Base-by-base conservation (phyloP, 106 monocot genomes). In the Dendrobium officinale region DNA sequence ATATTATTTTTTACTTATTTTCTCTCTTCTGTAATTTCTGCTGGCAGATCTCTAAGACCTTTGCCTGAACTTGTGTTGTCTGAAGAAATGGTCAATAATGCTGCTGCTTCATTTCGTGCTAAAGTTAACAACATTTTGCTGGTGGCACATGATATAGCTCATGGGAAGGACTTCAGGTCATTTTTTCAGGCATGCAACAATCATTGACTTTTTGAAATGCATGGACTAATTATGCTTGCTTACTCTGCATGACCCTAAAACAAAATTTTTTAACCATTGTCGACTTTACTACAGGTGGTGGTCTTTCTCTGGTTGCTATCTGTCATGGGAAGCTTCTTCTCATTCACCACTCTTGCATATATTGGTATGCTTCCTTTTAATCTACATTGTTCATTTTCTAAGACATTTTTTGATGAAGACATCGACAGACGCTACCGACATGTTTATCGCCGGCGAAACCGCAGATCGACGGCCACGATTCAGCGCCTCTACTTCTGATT, bases 71-170 rank as follows among this genome's bases (percentile, higher is more conserved):
- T 99, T 72, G 89, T 91, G 15, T 77, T 99, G 70, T 95, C 98
- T 67, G 98, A 99, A 82, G 98, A 99, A 87, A 99, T 99, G 95
- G 98, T 99, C 48, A 92, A 91, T 85, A 91, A 81, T 82, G 84
- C 91, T n/a, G 98, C 98, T 31, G 90, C 98, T 72, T 92, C 91
- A 43, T 87, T 99, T 78, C 98, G 98, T 86, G 95, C 87, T 43
- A 93, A 86, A 86, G 72, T 99, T 58, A 99, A 99, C 80, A 88
- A 87, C 77, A 89, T 95, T 85, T 80, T 99, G 29, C 84, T 99
- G 56, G 88, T 99, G 85, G 98, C 98, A 58, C 98, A 99, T 88
- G 95, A 99, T 80, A 95, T 99, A 61, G 93, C 98, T 45, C 84
- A 90, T 83, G 95, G 94, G 55, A 98, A 95, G 77, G 98, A 94